A percentile compares a stretch with the other conserved stretches of the same genome.
phyloP scores from a whole-genome alignment of 306 rosid species.

The Trichosanthes cucumerina region DNA sequence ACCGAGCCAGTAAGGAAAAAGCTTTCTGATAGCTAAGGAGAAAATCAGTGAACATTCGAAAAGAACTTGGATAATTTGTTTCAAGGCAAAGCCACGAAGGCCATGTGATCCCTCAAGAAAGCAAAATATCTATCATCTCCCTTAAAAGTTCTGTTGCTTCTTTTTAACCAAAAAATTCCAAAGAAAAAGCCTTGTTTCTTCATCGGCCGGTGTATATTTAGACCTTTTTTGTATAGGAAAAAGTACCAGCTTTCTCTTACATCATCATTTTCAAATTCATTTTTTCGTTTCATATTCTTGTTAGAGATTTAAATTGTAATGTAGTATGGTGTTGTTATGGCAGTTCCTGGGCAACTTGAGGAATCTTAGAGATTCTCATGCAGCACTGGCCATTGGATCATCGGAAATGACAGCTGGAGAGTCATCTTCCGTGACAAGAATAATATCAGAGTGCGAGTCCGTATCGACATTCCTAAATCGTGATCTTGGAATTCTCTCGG shows the following conservation, averaged over 20 bases:
- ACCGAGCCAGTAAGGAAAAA: not conserved
- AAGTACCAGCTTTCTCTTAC: not conserved
- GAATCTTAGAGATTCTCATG: constrained; percentile 86
- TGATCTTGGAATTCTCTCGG: constrained; percentile 87
- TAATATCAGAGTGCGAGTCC: constrained; percentile 89
- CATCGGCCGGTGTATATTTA: not conserved
- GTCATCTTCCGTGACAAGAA: constrained; percentile 78
- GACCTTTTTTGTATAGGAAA: not conserved
- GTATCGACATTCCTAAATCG: constrained; percentile 72
- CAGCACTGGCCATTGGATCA: constrained; percentile 81
- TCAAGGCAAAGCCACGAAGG: not conserved
- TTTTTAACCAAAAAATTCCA: not conserved
- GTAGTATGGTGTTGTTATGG: not conserved
- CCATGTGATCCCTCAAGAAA: not conserved
- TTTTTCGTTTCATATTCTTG: not conserved
- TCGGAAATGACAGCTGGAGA: constrained; percentile 67
- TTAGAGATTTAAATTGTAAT: not conserved
- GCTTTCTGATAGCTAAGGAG: not conserved
- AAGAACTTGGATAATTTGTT: not conserved
- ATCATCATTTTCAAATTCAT: not conserved
- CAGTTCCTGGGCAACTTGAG: constrained; percentile 83
- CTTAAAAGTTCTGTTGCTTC: not conserved
- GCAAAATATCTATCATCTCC: not conserved
- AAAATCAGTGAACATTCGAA: not conserved
- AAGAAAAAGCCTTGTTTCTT: not conserved